Conservation (phyloP, 2,329 filamentous ascomycete species). For the Penicillium palitans region DNA sequence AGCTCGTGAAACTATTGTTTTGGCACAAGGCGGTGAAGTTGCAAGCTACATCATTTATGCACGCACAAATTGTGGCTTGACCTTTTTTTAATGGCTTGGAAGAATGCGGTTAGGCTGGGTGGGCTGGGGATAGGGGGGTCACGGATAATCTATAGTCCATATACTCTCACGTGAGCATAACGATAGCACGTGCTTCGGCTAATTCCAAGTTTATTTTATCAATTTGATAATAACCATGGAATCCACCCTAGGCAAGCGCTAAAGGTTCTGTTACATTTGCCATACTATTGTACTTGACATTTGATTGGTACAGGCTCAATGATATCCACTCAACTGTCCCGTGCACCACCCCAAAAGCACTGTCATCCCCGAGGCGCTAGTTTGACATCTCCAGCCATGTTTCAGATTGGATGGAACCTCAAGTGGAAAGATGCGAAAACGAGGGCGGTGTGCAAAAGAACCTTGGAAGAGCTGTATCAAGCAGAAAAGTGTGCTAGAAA, state of each 20-base stretch:
- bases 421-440: background rate
- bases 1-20: background rate
- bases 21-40: conserved; percentile 3
- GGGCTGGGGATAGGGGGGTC: too few relatives aligned
- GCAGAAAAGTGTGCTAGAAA: background rate
- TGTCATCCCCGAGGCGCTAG: conserved; percentile 19
- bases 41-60: background rate
- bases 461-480: background rate
- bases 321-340: background rate
- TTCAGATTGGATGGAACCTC: conserved; percentile 20
- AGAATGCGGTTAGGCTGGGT: background rate
- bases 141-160: background rate
- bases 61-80: background rate
- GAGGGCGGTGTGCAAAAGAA: background rate
- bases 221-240: background rate
- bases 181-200: background rate
- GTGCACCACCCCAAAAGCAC: conserved; percentile 12
- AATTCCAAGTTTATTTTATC: background rate
- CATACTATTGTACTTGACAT: background rate
- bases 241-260: background rate
- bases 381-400: conserved; percentile 22
- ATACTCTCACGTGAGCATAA: background rate
- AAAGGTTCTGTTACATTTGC: background rate
- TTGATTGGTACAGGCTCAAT: background rate
- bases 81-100: background rate